These are phyloP conservation scores for Aspergillus sp. DNA, from an alignment of 2,329 filamentous ascomycete species.

Conservation along the genomic window DNA sequence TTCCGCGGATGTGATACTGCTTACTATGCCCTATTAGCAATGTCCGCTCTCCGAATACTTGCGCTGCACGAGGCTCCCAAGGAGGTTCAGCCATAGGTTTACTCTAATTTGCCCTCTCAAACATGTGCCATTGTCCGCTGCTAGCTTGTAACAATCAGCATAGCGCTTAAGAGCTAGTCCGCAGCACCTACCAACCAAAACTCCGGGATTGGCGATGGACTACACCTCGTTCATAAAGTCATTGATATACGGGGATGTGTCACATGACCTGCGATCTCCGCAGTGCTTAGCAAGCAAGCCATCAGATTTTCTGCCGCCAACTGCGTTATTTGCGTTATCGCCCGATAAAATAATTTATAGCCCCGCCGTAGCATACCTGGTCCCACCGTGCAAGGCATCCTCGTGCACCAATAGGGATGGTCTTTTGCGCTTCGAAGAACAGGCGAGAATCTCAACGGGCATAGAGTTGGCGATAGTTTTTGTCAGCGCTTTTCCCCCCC, in stretches of 20 bases:
- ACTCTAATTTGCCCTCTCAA: not conserved
- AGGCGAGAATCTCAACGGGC: conserved; percentile 22
- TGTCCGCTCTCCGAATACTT: not conserved
- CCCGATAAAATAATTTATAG: conserved; percentile 9
- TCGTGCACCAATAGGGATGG: conserved; percentile 23
- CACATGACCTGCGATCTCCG: conserved; percentile 18
- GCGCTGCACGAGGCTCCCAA: not conserved
- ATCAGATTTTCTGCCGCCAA: conserved; percentile 12
- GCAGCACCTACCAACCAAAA: not conserved
- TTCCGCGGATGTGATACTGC: not conserved
- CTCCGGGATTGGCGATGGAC: not conserved
- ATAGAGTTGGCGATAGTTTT: conserved; percentile 21
- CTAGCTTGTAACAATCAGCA: not conserved
- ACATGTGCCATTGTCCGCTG: not conserved
- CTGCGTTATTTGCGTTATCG: conserved; percentile 24
- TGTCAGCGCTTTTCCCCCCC: conserved; percentile 10
- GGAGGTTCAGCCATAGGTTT: not conserved
- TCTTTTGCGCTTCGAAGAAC: conserved; percentile 20
- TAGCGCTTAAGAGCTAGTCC: not conserved
- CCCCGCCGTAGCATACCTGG: conserved; percentile 22
- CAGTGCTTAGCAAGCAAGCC: conserved; percentile 29
- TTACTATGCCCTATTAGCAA: not conserved
- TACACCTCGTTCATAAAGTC: not conserved
- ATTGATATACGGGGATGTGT: not conserved
- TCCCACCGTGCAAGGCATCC: conserved; percentile 17